Evolutionary conservation across 495 filamentous ascomycete species (phyloP).

Genomic region (Acidomyces sp.): DNA sequence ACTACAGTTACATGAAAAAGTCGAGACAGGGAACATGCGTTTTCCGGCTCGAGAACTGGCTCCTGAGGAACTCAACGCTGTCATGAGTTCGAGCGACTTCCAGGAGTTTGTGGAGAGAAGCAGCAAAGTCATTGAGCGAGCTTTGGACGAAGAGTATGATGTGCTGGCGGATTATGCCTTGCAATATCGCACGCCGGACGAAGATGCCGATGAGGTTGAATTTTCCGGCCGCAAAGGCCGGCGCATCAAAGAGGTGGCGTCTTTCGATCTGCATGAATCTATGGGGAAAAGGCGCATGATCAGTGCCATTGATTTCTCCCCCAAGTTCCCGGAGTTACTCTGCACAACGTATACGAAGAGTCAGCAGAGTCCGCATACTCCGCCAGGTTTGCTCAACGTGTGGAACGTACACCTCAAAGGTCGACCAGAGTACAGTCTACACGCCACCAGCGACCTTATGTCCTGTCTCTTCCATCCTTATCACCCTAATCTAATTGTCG

Average conservation of each 20-base stretch:
- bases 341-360: slow-evolving; percentile 95
- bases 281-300: slow-evolving; percentile 98
- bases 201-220: slow-evolving; percentile 54
- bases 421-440: slow-evolving; percentile 89
- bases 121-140: slow-evolving; percentile 92
- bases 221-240: slow-evolving; percentile 60
- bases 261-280: slow-evolving; percentile 77
- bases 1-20: slow-evolving; percentile 40
- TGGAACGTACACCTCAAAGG: slow-evolving; percentile 94
- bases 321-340: slow-evolving; percentile 87
- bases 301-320: slow-evolving; percentile 81
- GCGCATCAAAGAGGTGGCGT: slow-evolving; percentile 70
- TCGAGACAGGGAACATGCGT: slow-evolving; percentile 26
- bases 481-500: slow-evolving; percentile 89
- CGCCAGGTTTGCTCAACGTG: slow-evolving; percentile 84
- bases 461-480: slow-evolving; percentile 95
- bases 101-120: slow-evolving; percentile 90
- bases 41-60: slow-evolving; percentile 75
- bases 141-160: slow-evolving; percentile 86
- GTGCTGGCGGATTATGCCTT: slow-evolving; percentile 88
- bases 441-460: slow-evolving; percentile 89
- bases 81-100: slow-evolving; percentile 86
- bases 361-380: slow-evolving; percentile 85
- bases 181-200: slow-evolving; percentile 52
- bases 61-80: slow-evolving; percentile 76